Percentiles rank a stretch among this genome's conserved stretches.
These are phyloP conservation scores for Lipomyces sp. DNA, from an alignment of 805 yeast species.

Conservation along the genomic window DNA sequence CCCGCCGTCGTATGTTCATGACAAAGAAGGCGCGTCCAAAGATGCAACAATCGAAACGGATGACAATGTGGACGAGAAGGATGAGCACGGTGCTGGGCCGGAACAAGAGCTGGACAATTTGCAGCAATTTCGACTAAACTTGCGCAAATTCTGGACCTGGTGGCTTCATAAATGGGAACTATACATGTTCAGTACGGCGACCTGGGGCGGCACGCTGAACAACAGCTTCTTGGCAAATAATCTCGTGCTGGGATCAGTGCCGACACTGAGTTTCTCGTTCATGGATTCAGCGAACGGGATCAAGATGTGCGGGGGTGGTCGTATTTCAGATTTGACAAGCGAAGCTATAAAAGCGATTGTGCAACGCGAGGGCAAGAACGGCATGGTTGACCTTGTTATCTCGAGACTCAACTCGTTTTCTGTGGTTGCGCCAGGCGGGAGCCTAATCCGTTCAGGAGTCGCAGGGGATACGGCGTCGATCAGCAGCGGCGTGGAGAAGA, in stretches of 20 bases:
- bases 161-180: constrained; percentile 38
- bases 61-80: constrained; percentile 1
- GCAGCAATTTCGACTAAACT: constrained; percentile 21
- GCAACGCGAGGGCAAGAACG: constrained; percentile 32
- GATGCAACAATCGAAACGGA: not conserved
- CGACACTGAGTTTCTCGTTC: constrained; percentile 34
- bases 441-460: constrained; percentile 7
- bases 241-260: constrained; percentile 27
- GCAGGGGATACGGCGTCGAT: not conserved
- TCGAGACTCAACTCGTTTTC: constrained; percentile 31
- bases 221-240: constrained; percentile 27
- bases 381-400: constrained; percentile 34
- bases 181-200: constrained; percentile 24
- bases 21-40: constrained; percentile 5
- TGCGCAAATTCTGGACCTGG: constrained; percentile 36
- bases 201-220: constrained; percentile 31
- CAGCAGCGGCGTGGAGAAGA: constrained; percentile 10
- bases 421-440: constrained; percentile 31
- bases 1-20: constrained; percentile 26
- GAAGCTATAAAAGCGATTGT: constrained; percentile 34
- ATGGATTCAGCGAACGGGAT: constrained; percentile 35
- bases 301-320: constrained; percentile 24
- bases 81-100: not conserved
- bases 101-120: constrained; percentile 9
- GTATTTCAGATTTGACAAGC: constrained; percentile 26